Evolutionary conservation across 441 rosid species (phyloP).

Genomic region (Breynia disticha): DNA sequence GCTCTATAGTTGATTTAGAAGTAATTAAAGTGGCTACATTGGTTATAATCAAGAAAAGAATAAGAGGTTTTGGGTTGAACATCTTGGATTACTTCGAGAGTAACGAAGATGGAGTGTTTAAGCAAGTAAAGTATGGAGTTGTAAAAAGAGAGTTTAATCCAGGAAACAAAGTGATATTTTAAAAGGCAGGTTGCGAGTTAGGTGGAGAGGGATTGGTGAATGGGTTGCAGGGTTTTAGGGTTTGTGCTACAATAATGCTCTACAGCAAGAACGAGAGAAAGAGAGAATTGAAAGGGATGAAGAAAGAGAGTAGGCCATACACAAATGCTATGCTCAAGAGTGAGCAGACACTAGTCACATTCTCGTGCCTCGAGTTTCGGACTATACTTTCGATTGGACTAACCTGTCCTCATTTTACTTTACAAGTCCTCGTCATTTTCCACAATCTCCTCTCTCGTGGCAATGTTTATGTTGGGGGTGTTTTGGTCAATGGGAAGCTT

Average conservation of each 20-base stretch:
- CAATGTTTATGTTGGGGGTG: too few species aligned
- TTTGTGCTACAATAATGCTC: not conserved
- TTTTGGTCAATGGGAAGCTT: too few species aligned
- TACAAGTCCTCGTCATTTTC: not conserved
- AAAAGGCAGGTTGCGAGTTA: too few species aligned
- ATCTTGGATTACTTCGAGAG: conserved; percentile 7
- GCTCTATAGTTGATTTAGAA: conserved; percentile 86
- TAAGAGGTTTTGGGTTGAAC: conserved; percentile 6
- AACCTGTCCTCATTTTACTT: conserved; percentile 12
- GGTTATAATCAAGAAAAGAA: conserved; percentile 26
- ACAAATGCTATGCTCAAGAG: conserved; percentile 15
- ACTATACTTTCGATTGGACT: conserved; percentile 14
- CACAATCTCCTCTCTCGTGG: not conserved
- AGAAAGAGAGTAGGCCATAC: not conserved
- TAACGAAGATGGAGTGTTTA: not conserved
- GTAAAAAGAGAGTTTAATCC: too few species aligned
- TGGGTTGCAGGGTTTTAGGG: too few species aligned
- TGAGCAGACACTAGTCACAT: conserved; percentile 22
- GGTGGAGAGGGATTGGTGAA: too few species aligned
- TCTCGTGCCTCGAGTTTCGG: conserved; percentile 21
- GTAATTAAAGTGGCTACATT: conserved; percentile 29
- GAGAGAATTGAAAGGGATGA: not conserved
- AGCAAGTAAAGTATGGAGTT: not conserved
- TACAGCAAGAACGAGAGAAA: conserved; percentile 5
- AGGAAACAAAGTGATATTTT: too few species aligned